A percentile compares a stretch with the other conserved stretches of the same genome.
These are phyloP conservation scores for Cicer judaicum DNA, from an alignment of 306 rosid genomes.

Conservation along the genomic window DNA sequence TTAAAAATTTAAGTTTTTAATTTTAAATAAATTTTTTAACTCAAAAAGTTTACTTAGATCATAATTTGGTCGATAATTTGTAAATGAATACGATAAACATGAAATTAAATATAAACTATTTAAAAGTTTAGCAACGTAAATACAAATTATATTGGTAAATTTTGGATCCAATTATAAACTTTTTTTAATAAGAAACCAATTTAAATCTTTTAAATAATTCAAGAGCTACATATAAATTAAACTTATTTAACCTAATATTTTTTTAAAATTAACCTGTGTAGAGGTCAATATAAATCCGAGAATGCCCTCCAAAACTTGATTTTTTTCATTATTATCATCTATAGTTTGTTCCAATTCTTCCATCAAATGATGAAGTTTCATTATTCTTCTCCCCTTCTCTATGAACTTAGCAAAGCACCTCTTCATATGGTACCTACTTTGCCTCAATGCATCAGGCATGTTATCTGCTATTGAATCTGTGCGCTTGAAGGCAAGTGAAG, in stretches of 20 bases:
- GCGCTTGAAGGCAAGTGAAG: slow-evolving; percentile 49
- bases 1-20: too few species aligned
- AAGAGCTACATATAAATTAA: neutral
- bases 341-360: slow-evolving; percentile 70
- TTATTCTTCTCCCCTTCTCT: slow-evolving; percentile 73
- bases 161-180: too few species aligned
- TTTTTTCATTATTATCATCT: slow-evolving; percentile 65
- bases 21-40: too few species aligned
- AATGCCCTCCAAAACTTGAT: slow-evolving; percentile 65
- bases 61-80: too few species aligned
- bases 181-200: too few species aligned
- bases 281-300: slow-evolving; percentile 71
- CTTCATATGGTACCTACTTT: slow-evolving; percentile 79
- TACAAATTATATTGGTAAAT: neutral
- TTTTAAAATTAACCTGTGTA: slow-evolving; percentile 63
- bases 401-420: slow-evolving; percentile 79
- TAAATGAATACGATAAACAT: too few species aligned
- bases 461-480: slow-evolving; percentile 63
- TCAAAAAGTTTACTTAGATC: too few species aligned
- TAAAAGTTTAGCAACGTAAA: neutral
- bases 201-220: neutral
- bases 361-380: slow-evolving; percentile 74
- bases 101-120: too few species aligned
- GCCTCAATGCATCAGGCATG: slow-evolving; percentile 82
- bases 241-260: neutral